phyloP scores from a whole-genome alignment of 2,329 filamentous ascomycete genomes.

The Tolypocladium tundrense region DNA sequence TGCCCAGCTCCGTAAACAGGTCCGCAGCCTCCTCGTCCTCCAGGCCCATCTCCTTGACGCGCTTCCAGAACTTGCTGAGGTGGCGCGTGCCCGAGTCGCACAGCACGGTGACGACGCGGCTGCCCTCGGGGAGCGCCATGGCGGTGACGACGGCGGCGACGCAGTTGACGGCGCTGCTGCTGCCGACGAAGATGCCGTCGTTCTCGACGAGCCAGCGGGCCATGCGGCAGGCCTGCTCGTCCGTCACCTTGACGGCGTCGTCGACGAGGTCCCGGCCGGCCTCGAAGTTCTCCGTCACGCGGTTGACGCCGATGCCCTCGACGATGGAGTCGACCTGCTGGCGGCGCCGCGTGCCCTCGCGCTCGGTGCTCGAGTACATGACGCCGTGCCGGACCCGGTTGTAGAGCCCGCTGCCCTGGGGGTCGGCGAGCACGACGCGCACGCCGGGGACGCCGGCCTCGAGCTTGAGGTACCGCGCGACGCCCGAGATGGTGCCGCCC shows the following conservation, averaged over 20 bases:
- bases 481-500: constrained; percentile 84
- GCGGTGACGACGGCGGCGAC: constrained; percentile 65
- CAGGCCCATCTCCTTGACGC: constrained; percentile 56
- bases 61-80: constrained; percentile 76
- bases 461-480: constrained; percentile 74
- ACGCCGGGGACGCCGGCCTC: constrained; percentile 45
- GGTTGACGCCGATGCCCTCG: constrained; percentile 91
- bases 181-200: constrained; percentile 89
- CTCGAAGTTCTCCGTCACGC: constrained; percentile 89
- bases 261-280: constrained; percentile 77
- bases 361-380: constrained; percentile 86
- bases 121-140: constrained; percentile 48
- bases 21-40: constrained; percentile 43
- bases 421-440: constrained; percentile 78
- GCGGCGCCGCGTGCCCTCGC: constrained; percentile 78
- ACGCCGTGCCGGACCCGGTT: constrained; percentile 89
- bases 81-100: constrained; percentile 79
- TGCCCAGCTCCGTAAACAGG: constrained; percentile 39
- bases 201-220: constrained; percentile 93
- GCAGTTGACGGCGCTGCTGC: constrained; percentile 95
- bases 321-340: constrained; percentile 94
- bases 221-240: constrained; percentile 85
- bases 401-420: constrained; percentile 85
- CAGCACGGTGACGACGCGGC: constrained; percentile 69
- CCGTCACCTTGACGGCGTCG: constrained; percentile 80